Base-by-base conservation (phyloP, 768 basidiomycete species). In the Termitomyces sp. region DNA sequence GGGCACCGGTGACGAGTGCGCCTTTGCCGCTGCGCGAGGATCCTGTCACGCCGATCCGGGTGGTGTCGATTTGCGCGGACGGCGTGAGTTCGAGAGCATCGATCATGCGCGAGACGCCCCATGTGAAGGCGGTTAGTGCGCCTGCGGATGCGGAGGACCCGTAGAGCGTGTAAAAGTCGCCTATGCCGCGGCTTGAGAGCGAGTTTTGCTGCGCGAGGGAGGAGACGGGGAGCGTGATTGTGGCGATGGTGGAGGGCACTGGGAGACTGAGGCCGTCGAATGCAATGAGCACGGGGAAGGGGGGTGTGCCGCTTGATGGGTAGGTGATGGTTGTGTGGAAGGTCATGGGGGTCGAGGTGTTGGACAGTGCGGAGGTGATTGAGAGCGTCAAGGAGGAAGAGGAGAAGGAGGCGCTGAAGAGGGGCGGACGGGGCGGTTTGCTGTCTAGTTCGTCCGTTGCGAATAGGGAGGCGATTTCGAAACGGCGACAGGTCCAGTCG, bases 21-120 rank as follows among this genome's bases (percentile, higher is more conserved):
- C 84, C 85, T 70, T 86, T 86, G 63, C 85, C 85, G 65, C 84
- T 76, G 52, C 84, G 75, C 25, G 83, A 85, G 69, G 84, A 86
- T 9, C 84, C 83, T 3, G 83, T 82, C 29, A 85, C 83, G 12
- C 74, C 85, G 52, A 85, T 72, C 64, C 76, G 76, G 34, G 67
- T 69, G 20, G 76, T 60, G 67, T 85, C 77, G 71, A 86, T 80
- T 40, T 76, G 74, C 2, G 77, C 76, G 32, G 68, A 56, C n/a
- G 83, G 75, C 0, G 77, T 80, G 25, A 68, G 67, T 71, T 83
- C 81, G 61, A 86, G 78, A n/a, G 77, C 81, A 67, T 85, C 85
- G 68, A 86, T 83, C 67, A 86, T 78, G 34, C 85, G 82, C 62
- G 76, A 75, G 42, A 84, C 78, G 60, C 81, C 83, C 84, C 84